Base-by-base conservation (phyloP, 192 early-diverging fungal species). In the Backusella macrospora region DNA sequence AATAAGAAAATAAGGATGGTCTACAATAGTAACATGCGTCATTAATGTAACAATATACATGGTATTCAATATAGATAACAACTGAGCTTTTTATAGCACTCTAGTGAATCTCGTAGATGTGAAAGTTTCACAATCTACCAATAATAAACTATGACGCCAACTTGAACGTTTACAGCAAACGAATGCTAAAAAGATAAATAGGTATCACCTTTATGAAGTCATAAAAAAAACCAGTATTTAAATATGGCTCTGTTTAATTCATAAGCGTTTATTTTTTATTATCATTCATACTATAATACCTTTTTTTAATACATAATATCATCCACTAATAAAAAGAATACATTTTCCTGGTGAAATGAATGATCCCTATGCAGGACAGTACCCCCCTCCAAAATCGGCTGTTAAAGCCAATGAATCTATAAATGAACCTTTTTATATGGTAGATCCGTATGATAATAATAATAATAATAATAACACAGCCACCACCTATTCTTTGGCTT, bases 101-200 rank as follows among this genome's bases (percentile, higher is more conserved):
- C 23, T 55, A 10, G 21, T 55, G 49, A 21, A 55, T 9, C 49
- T 34, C 52, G 26, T 8, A 26, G 1, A 59, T 59, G 52, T 26
- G 52, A 59, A 59, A 26, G 52, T 59, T 59, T 26, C 52, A 59
- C 52, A 59, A 49, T 13, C 13, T 9, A 59, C 9, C 52, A 59
- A 59, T 59, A 23, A 23, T 59, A 59, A 59, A 59, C 18, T 59
- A 59, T 59, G 52, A 59, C 52, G 52, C 52, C 21, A 59, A 26
- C 21, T 18, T 59, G 52, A 21, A 23, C 12, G 26, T 59, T 59
- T 59, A 59, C 18, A 23, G 52, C 3, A 26, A 59, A 4, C 21
- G 26, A 18, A 26, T 59, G 8, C 18, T 18, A 52, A 23, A 26
- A 26, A 26, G 52, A 26, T 59, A 9, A 59, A 59, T 34, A 34